Conservation (phyloP, 805 yeast species). For the Saccharomycopsis synnaedendra region DNA sequence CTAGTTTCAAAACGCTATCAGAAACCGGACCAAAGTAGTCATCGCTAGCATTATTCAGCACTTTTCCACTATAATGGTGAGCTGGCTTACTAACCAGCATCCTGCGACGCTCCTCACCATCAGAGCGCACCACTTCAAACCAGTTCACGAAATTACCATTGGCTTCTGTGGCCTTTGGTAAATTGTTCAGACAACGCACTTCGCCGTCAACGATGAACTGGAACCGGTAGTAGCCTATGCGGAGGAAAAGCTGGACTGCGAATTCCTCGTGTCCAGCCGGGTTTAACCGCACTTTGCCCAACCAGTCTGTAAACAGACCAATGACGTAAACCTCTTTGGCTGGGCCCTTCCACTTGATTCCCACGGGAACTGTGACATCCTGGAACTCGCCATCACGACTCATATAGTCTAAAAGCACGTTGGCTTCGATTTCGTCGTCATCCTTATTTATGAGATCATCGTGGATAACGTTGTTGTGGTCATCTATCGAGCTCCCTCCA, state of each 20-base stretch:
- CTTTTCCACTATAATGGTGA: constrained; percentile 44
- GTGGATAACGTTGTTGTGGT: constrained; percentile 15
- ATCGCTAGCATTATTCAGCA: constrained; percentile 71
- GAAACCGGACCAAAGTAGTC: constrained; percentile 16
- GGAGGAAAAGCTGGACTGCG: constrained; percentile 62
- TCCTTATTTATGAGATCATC: constrained; percentile 16
- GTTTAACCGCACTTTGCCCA: constrained; percentile 85
- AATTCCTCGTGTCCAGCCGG: constrained; percentile 32
- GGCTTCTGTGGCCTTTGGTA: constrained; percentile 94
- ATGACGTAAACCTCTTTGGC: constrained; percentile 91
- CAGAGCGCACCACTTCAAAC: constrained; percentile 48
- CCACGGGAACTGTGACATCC: constrained; percentile 33
- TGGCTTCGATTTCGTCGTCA: constrained; percentile 16
- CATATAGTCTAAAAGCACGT: constrained; percentile 15
- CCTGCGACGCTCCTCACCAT: background rate
- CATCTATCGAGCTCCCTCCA: background rate
- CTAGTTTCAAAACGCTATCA: constrained; percentile 1
- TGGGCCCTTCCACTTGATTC: constrained; percentile 87
- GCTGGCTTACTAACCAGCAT: constrained; percentile 18
- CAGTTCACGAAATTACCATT: constrained; percentile 94
- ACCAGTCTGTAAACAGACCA: constrained; percentile 96
- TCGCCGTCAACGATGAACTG: constrained; percentile 92
- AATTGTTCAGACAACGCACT: constrained; percentile 70
- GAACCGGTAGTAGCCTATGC: constrained; percentile 87
- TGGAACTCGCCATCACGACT: constrained; percentile 7